Evolutionary conservation across 495 filamentous ascomycete genomes (phyloP), one percentile per base, ranked within the genome.

Genomic region (Tuber melanosporum): DNA sequence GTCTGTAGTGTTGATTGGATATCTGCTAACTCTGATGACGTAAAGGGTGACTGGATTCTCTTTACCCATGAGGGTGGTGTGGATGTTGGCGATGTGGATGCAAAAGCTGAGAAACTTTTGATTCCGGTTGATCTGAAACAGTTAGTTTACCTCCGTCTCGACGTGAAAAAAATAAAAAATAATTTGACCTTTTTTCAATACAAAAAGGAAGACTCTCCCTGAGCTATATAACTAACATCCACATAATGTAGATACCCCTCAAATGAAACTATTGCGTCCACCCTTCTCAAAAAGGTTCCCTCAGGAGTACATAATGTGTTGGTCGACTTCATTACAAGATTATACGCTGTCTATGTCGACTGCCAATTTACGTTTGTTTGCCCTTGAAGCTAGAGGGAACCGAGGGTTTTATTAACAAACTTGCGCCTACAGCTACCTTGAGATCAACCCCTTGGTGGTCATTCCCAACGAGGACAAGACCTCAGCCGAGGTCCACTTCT

Each of bases 1-100:
- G 73, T 20, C 47, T 17, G 66, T 52, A n/a, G 42, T 39, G 22
- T 32, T 69, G 8, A 20, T 47, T 70, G 45, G 76, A 72, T 26
- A 71, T 39, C 45, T 44, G 73, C 78, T 80, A 22, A 80, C 71
- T 75, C n/a, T 41, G 47, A 78, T 76, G 73, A 71, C 52, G 42
- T 57, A 82, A 84, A 99, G 95, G 95, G 96, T 83, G 95, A 99
- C 86, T 97, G 93, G 93, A 98, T 99, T 86, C 93, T 98, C 83
- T 99, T 99, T 89, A 97, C 93, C 78, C 93, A 98, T 86, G 96
- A 99, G 87, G 95, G 95, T 88, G 95, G 95, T 91, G 95, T 99
- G 79, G 95, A 99, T 85, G 95, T 99, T 84, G 95, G 95, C 85
- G 95, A 99, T 92, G 95, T 99, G 77, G 95, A 99, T 83, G 93